These are phyloP conservation scores for Davidsoniella neocaledoniae DNA, from an alignment of 2,329 filamentous ascomycete genomes.

Conservation along the genomic window DNA sequence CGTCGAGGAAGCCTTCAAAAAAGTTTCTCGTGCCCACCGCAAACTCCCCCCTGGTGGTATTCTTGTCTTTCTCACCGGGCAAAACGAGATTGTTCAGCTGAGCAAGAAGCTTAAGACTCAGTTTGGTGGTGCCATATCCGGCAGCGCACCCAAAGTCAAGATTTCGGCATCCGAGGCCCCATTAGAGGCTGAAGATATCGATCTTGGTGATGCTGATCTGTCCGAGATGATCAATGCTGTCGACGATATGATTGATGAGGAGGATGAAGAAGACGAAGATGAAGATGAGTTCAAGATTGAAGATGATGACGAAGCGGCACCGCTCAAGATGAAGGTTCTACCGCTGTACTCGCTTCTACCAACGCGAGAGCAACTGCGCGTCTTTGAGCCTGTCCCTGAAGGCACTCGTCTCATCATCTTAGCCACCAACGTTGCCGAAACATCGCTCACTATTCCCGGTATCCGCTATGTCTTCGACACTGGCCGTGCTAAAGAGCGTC, in stretches of 20 bases:
- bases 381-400: constrained; percentile 74
- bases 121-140: constrained; percentile 39
- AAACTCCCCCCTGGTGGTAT: constrained; percentile 85
- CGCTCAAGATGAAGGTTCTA: constrained; percentile 69
- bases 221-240: constrained; percentile 26
- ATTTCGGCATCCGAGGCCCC: constrained; percentile 64
- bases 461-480: constrained; percentile 94
- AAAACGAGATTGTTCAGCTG: constrained; percentile 78
- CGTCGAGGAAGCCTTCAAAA: constrained; percentile 74
- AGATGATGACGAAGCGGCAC: constrained; percentile 37
- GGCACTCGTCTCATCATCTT: constrained; percentile 73
- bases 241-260: constrained; percentile 39
- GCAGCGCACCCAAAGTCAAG: constrained; percentile 48
- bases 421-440: constrained; percentile 94
- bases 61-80: constrained; percentile 84
- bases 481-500: constrained; percentile 79
- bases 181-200: constrained; percentile 72
- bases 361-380: constrained; percentile 74
- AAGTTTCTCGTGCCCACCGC: constrained; percentile 71
- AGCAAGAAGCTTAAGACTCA: constrained; percentile 59
- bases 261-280: constrained; percentile 40
- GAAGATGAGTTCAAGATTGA: constrained; percentile 52
- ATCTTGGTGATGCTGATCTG: constrained; percentile 57
- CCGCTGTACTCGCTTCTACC: constrained; percentile 86
- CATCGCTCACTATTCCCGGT: constrained; percentile 87